These are phyloP conservation scores for Trichoderma brevicompactum DNA, from an alignment of 2,329 filamentous ascomycete species.

Conservation along the genomic window DNA sequence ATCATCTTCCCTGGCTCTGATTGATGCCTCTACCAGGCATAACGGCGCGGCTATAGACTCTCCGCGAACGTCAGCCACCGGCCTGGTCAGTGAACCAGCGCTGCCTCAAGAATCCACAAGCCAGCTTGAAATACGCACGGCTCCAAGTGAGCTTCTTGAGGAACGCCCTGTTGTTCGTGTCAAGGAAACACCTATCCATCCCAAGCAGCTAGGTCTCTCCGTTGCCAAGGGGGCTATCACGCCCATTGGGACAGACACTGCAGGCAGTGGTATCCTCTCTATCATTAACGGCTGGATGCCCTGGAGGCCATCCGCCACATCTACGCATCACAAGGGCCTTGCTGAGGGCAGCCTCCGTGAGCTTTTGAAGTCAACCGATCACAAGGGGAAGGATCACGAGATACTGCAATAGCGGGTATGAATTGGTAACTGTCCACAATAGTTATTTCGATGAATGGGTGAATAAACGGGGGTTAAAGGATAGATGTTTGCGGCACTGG, in stretches of 20 bases:
- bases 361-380: conserved; percentile 49
- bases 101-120: conserved; percentile 60
- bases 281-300: conserved; percentile 53
- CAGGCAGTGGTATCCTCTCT: conserved; percentile 42
- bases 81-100: conserved; percentile 60
- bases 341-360: conserved; percentile 62
- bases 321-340: conserved; percentile 45
- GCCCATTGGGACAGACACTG: conserved; percentile 33
- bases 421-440: not conserved
- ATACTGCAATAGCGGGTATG: conserved; percentile 12
- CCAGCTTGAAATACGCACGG: conserved; percentile 52
- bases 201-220: conserved; percentile 35
- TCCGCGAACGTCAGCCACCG: conserved; percentile 45
- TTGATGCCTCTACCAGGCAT: conserved; percentile 43
- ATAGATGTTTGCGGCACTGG: too few species aligned
- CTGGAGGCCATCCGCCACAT: conserved; percentile 43
- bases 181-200: conserved; percentile 5
- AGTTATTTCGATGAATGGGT: not conserved
- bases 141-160: conserved; percentile 37
- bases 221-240: conserved; percentile 39
- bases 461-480: not conserved
- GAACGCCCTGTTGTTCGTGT: conserved; percentile 28
- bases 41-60: conserved; percentile 38
- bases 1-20: conserved; percentile 45
- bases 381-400: conserved; percentile 44